phyloP scores from a whole-genome alignment of 345 rosid genomes.

The Salix exigua region DNA sequence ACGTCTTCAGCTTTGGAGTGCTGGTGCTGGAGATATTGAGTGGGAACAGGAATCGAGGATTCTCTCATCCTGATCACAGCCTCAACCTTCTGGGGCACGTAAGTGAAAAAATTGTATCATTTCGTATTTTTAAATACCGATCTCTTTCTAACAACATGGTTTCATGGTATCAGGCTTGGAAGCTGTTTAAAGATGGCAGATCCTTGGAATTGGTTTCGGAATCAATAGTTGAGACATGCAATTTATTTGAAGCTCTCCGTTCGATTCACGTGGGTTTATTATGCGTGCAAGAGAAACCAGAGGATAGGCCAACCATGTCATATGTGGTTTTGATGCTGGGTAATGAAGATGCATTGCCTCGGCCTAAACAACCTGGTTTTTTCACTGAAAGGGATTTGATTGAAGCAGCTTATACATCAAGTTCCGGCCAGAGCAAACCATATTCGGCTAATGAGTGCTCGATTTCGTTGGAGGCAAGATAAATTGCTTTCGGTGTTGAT shows the following conservation, averaged over 20 bases:
- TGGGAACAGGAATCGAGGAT: neutral
- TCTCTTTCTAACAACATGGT: neutral
- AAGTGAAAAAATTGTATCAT: neutral
- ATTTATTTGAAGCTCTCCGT: constrained; percentile 21
- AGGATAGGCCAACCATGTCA: constrained; percentile 41
- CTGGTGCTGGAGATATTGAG: neutral
- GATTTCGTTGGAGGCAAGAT: too few relatives aligned
- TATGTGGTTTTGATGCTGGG: constrained; percentile 35
- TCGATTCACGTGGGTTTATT: constrained; percentile 41
- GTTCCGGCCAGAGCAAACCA: constrained; percentile 12
- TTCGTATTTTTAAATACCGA: neutral
- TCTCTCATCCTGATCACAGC: neutral
- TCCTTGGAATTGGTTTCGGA: constrained; percentile 18
- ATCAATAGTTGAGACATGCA: constrained; percentile 4
- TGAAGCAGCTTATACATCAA: constrained; percentile 11
- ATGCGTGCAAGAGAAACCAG: constrained; percentile 35
- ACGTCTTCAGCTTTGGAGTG: neutral
- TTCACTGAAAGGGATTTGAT: constrained; percentile 6
- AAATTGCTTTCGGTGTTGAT: too few relatives aligned
- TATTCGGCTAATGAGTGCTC: neutral
- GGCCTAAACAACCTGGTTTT: constrained; percentile 38
- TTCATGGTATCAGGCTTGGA: constrained; percentile 27
- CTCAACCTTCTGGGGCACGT: neutral
- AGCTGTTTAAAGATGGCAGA: constrained; percentile 25
- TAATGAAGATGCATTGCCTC: constrained; percentile 15